Percentiles rank a stretch among this genome's conserved stretches.
Conservation (phyloP, 768 basidiomycete genomes). For the Lactarius hatsudake region DNA sequence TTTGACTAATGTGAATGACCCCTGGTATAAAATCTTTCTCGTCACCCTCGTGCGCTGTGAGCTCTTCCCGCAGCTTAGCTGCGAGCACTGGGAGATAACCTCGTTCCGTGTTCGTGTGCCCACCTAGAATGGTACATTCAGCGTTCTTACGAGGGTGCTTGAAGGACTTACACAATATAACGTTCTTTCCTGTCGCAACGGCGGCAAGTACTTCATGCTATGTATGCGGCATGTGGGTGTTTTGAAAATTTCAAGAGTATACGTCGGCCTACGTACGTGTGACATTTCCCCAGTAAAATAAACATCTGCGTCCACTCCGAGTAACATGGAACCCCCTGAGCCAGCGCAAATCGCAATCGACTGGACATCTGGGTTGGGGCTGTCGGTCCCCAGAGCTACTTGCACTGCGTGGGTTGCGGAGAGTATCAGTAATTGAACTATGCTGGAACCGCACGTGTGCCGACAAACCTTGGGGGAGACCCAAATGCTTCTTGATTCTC, state of each 20-base stretch:
- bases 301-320: conserved; percentile 72
- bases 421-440: conserved; percentile 1
- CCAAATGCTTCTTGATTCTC: conserved; percentile 38
- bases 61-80: conserved; percentile 53
- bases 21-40: conserved; percentile 34
- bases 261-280: conserved; percentile 53
- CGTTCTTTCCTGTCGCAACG: conserved; percentile 69
- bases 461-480: conserved; percentile 43
- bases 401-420: conserved; percentile 48
- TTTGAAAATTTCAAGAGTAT: conserved; percentile 11
- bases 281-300: conserved; percentile 93
- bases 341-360: conserved; percentile 92
- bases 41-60: conserved; percentile 42
- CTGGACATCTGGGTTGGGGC: conserved; percentile 33
- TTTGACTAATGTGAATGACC: conserved; percentile 68
- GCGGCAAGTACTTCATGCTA: conserved; percentile 86
- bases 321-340: conserved; percentile 76
- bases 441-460: conserved; percentile 17
- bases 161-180: conserved; percentile 71
- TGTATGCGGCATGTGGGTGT: conserved; percentile 21
- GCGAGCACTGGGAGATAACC: conserved; percentile 82
- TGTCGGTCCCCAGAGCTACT: conserved; percentile 46
- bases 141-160: background rate
- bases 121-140: conserved; percentile 46
- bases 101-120: conserved; percentile 94